phyloP scores from a whole-genome alignment of 1,284 basidiomycete species.

The Boletus smithii region DNA sequence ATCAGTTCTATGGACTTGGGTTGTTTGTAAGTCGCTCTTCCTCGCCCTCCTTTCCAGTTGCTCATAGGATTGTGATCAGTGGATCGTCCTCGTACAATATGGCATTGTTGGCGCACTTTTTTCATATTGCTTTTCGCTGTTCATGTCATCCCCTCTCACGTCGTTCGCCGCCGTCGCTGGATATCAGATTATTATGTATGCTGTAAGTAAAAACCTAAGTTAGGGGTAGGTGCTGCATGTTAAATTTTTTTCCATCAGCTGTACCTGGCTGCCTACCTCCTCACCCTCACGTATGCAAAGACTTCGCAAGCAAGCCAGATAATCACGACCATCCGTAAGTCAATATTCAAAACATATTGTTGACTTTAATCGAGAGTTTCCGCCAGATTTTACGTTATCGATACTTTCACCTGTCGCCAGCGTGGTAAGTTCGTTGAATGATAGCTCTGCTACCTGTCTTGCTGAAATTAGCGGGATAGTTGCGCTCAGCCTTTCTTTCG shows the following conservation, averaged over 20 bases:
- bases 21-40: slow-evolving; percentile 50
- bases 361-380: neutral
- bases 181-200: slow-evolving; percentile 72
- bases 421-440: slow-evolving; percentile 46
- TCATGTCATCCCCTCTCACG: slow-evolving; percentile 64
- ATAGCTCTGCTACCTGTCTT: neutral
- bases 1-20: slow-evolving; percentile 71
- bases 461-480: slow-evolving; percentile 29
- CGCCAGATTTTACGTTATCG: slow-evolving; percentile 61
- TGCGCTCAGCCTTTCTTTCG: slow-evolving; percentile 66
- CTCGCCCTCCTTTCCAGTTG: neutral
- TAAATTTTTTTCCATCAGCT: slow-evolving; percentile 37
- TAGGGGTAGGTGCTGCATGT: neutral
- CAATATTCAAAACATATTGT: neutral
- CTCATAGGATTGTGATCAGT: slow-evolving; percentile 39
- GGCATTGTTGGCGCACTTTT: slow-evolving; percentile 68
- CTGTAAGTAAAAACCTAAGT: slow-evolving; percentile 42
- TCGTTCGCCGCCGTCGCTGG: slow-evolving; percentile 72
- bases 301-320: slow-evolving; percentile 50
- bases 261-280: slow-evolving; percentile 62
- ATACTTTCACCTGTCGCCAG: slow-evolving; percentile 67
- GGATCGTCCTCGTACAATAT: slow-evolving; percentile 69
- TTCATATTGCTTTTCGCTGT: slow-evolving; percentile 62
- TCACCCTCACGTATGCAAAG: slow-evolving; percentile 69
- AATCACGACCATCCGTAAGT: slow-evolving; percentile 58